Conservation (phyloP, 371 early-diverging fungal species). For the Neoconidiobolus thromboides region DNA sequence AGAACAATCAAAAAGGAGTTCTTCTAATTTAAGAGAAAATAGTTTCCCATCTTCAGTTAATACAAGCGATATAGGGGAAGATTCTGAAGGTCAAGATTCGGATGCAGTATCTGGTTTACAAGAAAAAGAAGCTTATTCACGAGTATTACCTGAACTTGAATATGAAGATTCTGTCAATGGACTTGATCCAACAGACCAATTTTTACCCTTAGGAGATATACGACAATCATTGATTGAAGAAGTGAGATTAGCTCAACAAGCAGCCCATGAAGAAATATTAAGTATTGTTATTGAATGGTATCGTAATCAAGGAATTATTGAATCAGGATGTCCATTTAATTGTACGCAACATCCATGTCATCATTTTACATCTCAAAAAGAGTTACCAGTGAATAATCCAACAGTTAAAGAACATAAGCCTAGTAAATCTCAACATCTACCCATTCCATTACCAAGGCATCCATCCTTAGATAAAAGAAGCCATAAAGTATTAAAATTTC, state of each 20-base stretch:
- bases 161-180: constrained; percentile 6
- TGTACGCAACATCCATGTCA: not conserved
- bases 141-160: not conserved
- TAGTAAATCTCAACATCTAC: not conserved
- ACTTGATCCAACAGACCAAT: constrained; percentile 4
- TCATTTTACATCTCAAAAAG: too few relatives aligned
- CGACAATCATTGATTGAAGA: not conserved
- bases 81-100: not conserved
- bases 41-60: constrained; percentile 2
- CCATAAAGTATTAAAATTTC: not conserved
- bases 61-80: constrained; percentile 5
- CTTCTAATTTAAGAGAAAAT: not conserved
- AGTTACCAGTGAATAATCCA: not conserved
- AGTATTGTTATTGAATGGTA: not conserved
- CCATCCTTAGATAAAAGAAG: not conserved
- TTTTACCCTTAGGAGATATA: not conserved
- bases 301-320: not conserved
- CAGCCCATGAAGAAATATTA: not conserved
- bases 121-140: not conserved
- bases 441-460: not conserved
- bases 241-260: not conserved
- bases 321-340: not conserved
- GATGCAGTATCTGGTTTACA: not conserved
- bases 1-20: not conserved
- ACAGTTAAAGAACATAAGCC: not conserved